Conservation (phyloP, 805 yeast species). For the Yamadazyma nakazawae region DNA sequence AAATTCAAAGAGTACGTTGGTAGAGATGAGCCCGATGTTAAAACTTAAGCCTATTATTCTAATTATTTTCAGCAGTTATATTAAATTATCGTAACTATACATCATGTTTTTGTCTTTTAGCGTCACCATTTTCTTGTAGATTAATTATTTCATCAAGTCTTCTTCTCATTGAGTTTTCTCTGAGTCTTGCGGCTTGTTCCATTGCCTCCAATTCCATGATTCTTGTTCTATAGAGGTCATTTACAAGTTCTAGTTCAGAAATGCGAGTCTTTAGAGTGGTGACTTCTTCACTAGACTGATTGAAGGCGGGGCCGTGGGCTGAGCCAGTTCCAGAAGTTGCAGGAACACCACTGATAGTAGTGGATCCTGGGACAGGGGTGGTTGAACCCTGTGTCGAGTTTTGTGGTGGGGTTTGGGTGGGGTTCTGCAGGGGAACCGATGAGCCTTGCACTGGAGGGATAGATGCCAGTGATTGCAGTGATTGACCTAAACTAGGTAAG, state of each 20-base stretch:
- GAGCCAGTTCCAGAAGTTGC: neutral
- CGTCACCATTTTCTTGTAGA: constrained; percentile 21
- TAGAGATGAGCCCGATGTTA: constrained; percentile 84
- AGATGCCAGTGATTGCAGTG: neutral
- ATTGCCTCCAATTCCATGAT: constrained; percentile 77
- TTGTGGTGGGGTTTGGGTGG: too few relatives aligned
- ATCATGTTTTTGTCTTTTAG: constrained; percentile 10
- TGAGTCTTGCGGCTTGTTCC: constrained; percentile 53
- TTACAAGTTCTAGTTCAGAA: constrained; percentile 84
- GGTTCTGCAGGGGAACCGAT: neutral
- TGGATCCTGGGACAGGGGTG: too few relatives aligned
- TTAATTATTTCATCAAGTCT: constrained; percentile 44
- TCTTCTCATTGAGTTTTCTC: constrained; percentile 47
- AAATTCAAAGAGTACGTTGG: constrained; percentile 72
- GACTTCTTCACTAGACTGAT: constrained; percentile 23
- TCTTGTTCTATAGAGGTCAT: constrained; percentile 80
- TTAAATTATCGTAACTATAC: neutral
- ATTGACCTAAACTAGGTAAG: constrained; percentile 9
- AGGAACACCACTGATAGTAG: neutral
- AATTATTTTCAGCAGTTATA: neutral
- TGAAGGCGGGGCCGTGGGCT: neutral
- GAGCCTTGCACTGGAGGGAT: too few relatives aligned
- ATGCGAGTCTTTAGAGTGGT: constrained; percentile 66
- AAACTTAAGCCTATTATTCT: constrained; percentile 39
- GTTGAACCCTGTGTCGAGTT: too few relatives aligned